Base-by-base conservation (phyloP, 352 stramenopile genomes). In the Globisporangium spiculum region DNA sequence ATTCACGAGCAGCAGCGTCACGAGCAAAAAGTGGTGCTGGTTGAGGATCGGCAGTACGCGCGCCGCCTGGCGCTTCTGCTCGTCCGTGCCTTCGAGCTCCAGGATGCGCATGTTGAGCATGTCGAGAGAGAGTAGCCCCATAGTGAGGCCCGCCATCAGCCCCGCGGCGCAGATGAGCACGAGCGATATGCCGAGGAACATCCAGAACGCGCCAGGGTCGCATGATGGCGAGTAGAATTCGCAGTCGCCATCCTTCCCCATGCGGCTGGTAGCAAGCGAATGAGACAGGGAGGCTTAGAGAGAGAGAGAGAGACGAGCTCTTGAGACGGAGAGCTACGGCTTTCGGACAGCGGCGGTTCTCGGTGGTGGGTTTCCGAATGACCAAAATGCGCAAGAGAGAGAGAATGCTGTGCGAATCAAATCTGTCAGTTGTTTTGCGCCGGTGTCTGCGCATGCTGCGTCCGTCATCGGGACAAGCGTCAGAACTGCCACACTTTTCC, bases 1-100 rank as follows among this genome's bases (percentile, higher is more conserved):
- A 79, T 98, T 99, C 70, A 98, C 81, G 32, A 99, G 80, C 41
- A 99, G 75, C 32, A 99, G 76, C 58, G 96, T 97, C n/a, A 98
- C 94, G 27, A 99, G 79, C 22, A 98, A 71, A 60, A 92, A 77
- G 83, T 99, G 96, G 71, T 98, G 94, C 32, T 88, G 71, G 58
- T 88, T 75, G 27, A 99, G 78, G 62, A 99, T 72, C 7, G 96
- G 94, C 8, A 98, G 75, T 32, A 99, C 82, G 8, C 76, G 71
- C 22, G 64, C 71, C 8, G 94, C 93, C 30, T 87, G 78, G 24
- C 73, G 57, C 76, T 98, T 91, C 73, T 98, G 85, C 12, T 68
- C 48, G 5, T 79, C 72, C 14, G 78, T 77, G 50, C 90, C 92
- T 70, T 91, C 83, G 62, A 93, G 80, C 73, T 93, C 76, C 44